Base-by-base conservation (phyloP, 2,329 filamentous ascomycete species). In the Paraconiothyrium brasiliense region DNA sequence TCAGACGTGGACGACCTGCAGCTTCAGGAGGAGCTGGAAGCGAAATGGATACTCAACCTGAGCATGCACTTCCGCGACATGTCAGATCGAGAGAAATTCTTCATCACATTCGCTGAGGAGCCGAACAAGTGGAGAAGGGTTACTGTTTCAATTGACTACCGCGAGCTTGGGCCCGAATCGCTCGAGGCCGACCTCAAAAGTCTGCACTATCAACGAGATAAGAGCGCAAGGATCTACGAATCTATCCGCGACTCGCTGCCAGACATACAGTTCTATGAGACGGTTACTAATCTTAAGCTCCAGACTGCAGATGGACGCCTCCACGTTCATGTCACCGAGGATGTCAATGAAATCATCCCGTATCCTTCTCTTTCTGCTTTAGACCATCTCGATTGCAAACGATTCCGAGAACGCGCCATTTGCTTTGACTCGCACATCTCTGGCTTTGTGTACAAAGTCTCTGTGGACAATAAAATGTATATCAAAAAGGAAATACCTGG, bases 401-500 rank as follows among this genome's bases (percentile, higher is more conserved):
- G 83, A 60, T 89, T 90, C 77, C 85, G 84, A 39, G 94, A 98
- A 76, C 87, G 86, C 52, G 88, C 93, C 41, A 83, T 99, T 39
- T 84, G 88, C 46, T 97, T 99, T 71, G 92, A 96, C 68, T 92
- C 92, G 0, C 95, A 99, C 81, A 88, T 98, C 77, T 98, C 94
- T 24, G 95, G 95, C 1, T 99, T 98, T 75, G 95, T 98, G 20
- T 99, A 98, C 84, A 97, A 96, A 76, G 93, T 99, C 59, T 85
- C 83, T 14, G 87, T 93, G 35, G 82, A 87, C 59, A 89, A 87
- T 39, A 83, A 87, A 60, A 89, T 88, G 1, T 90, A 93, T 71
- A 97, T 99, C 80, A 98, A 98, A 79, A 99, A 99, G 78, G 95
- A 99, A 75, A 98, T 99, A 16, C 95, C 95, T 0, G 94, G 94